Evolutionary conservation across 768 basidiomycete genomes (phyloP).

Genomic region (Tylopilus cervinicoccineus): DNA sequence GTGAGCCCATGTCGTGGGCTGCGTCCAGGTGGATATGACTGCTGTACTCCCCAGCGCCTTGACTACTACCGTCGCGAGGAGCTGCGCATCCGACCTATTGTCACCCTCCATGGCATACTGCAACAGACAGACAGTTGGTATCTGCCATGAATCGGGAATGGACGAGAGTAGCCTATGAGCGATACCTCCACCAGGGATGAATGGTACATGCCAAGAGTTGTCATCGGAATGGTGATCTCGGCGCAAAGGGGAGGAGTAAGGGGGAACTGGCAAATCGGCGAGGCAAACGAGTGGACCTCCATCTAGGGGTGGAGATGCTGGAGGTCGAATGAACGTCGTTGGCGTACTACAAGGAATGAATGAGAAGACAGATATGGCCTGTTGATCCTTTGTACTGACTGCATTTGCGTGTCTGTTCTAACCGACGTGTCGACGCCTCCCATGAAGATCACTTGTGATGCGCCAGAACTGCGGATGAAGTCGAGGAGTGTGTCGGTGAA

Average conservation of each 20-base stretch:
- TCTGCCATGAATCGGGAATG: constrained; percentile 45
- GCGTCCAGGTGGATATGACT: constrained; percentile 41
- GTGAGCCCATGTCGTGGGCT: constrained; percentile 60
- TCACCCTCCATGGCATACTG: constrained; percentile 84
- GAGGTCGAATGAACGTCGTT: constrained; percentile 53
- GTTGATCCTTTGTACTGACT: constrained; percentile 44
- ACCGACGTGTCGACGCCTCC: constrained; percentile 74
- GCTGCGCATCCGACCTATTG: constrained; percentile 66
- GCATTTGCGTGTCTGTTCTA: constrained; percentile 74
- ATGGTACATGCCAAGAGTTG: constrained; percentile 44
- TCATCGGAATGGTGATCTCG: constrained; percentile 30
- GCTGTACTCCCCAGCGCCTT: constrained; percentile 43
- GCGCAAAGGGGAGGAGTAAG: constrained; percentile 47
- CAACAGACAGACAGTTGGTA: constrained; percentile 56
- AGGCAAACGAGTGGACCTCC: constrained; percentile 44
- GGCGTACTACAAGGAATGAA: constrained; percentile 55
- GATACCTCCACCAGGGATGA: constrained; percentile 78
- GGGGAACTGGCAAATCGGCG: constrained; percentile 45
- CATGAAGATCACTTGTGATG: constrained; percentile 56
- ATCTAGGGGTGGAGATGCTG: constrained; percentile 41
- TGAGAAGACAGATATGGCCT: too few relatives aligned
- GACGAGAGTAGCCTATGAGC: constrained; percentile 62
- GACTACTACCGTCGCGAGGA: constrained; percentile 52
- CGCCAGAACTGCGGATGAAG: constrained; percentile 50
- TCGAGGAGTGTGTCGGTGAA: constrained; percentile 55